A percentile compares a stretch with the other conserved stretches of the same genome.
These are phyloP conservation scores for Crithidia thermophila DNA, from an alignment of 208 protist genomes.

Conservation along the genomic window DNA sequence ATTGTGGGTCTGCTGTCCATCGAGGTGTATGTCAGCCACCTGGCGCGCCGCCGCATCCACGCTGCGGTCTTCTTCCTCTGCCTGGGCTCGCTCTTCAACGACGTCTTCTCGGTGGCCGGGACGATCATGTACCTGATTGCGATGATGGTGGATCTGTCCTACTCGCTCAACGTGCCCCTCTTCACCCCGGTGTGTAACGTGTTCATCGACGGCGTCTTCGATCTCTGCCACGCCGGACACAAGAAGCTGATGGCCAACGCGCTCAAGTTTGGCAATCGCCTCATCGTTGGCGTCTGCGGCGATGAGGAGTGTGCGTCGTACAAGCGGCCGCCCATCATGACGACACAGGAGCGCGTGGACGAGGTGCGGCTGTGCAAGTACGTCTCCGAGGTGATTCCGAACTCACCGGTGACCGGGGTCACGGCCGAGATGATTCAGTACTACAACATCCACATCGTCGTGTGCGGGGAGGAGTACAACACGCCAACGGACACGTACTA, in stretches of 20 bases:
- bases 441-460: slow-evolving; percentile 93
- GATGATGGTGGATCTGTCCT: slow-evolving; percentile 87
- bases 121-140: slow-evolving; percentile 80
- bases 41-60: slow-evolving; percentile 85
- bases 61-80: slow-evolving; percentile 82
- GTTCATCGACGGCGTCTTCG: slow-evolving; percentile 93
- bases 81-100: slow-evolving; percentile 87
- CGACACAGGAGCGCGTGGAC: slow-evolving; percentile 80
- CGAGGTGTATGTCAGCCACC: slow-evolving; percentile 89
- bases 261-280: slow-evolving; percentile 85
- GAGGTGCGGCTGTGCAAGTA: slow-evolving; percentile 92
- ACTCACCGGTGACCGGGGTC: slow-evolving; percentile 85
- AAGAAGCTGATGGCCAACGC: slow-evolving; percentile 89
- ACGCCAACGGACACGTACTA: slow-evolving; percentile 90
- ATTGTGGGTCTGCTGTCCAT: slow-evolving; percentile 83
- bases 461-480: slow-evolving; percentile 93
- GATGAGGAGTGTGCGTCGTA: slow-evolving; percentile 88
- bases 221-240: slow-evolving; percentile 93
- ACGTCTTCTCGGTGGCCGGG: slow-evolving; percentile 70
- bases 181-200: slow-evolving; percentile 92
- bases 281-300: slow-evolving; percentile 92
- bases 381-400: slow-evolving; percentile 90
- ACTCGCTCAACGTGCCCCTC: slow-evolving; percentile 87
- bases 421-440: slow-evolving; percentile 89
- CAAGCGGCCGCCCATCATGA: slow-evolving; percentile 94